Conservation (phyloP, 805 yeast species). For the Wickerhamiella bombiphila region DNA sequence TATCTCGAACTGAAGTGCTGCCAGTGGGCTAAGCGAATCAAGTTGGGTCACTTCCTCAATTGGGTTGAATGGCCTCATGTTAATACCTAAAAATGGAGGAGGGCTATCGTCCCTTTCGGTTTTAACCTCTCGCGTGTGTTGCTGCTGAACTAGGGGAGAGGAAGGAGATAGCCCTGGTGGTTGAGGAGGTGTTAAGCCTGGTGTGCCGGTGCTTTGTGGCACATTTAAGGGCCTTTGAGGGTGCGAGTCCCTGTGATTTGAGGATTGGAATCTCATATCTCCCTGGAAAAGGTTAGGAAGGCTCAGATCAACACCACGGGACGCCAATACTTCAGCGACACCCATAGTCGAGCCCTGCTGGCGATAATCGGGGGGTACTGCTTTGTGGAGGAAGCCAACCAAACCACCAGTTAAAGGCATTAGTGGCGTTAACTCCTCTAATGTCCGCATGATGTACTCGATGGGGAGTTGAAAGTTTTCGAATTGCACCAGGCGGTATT, state of each 20-base stretch:
- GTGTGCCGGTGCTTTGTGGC: background rate
- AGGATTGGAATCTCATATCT: background rate
- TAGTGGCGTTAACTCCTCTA: slow-evolving; percentile 5
- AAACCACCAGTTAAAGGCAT: slow-evolving; percentile 7
- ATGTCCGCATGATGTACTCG: slow-evolving; percentile 8
- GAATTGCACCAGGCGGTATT: slow-evolving; percentile 8
- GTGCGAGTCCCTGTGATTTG: background rate
- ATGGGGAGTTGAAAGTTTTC: slow-evolving; percentile 11
- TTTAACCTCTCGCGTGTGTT: background rate
- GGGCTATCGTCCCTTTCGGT: background rate
- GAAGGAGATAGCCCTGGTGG: background rate
- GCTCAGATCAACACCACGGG: slow-evolving; percentile 3
- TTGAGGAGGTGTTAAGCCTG: background rate
- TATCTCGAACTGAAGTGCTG: background rate
- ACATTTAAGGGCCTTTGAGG: background rate
- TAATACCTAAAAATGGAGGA: slow-evolving; percentile 1
- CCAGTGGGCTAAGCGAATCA: slow-evolving; percentile 1
- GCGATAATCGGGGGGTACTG: background rate
- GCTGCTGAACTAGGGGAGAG: background rate
- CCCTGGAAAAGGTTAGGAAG: slow-evolving; percentile 10
- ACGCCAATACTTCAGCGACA: slow-evolving; percentile 9
- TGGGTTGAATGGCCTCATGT: slow-evolving; percentile 2
- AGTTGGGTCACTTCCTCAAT: slow-evolving; percentile 1
- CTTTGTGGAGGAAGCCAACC: slow-evolving; percentile 4
- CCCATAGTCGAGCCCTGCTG: slow-evolving; percentile 2